A percentile compares a stretch with the other conserved stretches of the same genome.
These are phyloP conservation scores for Penicillium sp. DNA, from an alignment of 2,329 filamentous ascomycete species.

Conservation along the genomic window DNA sequence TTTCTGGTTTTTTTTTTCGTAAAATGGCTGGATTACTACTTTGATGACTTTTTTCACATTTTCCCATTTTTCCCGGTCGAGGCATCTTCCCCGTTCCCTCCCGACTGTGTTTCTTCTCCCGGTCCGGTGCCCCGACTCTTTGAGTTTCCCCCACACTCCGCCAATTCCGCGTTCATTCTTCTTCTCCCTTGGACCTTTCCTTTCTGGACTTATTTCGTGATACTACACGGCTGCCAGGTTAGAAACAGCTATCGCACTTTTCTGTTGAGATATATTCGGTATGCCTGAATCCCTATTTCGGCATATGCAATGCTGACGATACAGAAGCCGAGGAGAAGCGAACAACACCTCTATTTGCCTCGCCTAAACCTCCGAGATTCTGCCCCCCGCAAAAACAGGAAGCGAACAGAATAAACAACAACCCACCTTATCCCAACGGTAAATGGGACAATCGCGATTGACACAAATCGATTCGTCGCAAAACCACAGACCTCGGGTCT, in stretches of 20 bases:
- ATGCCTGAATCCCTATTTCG: not conserved
- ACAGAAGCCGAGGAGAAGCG: not conserved
- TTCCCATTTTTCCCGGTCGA: conserved; percentile 9
- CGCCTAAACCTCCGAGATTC: not conserved
- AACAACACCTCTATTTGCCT: not conserved
- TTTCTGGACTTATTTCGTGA: conserved; percentile 5
- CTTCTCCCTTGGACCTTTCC: conserved; percentile 7
- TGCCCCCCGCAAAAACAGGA: not conserved
- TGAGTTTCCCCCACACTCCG: conserved; percentile 37
- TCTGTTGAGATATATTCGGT: not conserved
- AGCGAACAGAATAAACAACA: not conserved
- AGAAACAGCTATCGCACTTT: no score
- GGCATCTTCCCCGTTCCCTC: conserved; percentile 23
- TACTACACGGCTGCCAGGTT: not conserved
- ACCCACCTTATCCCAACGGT: not conserved
- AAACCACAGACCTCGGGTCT: conserved; percentile 15
- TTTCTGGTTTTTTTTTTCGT: conserved; percentile 7
- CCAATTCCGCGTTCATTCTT: conserved; percentile 25
- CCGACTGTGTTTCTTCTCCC: conserved; percentile 22
- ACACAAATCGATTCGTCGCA: conserved; percentile 3
- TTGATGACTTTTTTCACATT: conserved; percentile 1
- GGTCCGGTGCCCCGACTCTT: conserved; percentile 33
- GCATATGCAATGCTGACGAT: conserved; percentile 16
- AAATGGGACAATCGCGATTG: conserved; percentile 14
- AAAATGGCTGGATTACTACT: no score